Base-by-base conservation (phyloP, 169 alveolate genomes). In the Cryptosporidium parvum region DNA sequence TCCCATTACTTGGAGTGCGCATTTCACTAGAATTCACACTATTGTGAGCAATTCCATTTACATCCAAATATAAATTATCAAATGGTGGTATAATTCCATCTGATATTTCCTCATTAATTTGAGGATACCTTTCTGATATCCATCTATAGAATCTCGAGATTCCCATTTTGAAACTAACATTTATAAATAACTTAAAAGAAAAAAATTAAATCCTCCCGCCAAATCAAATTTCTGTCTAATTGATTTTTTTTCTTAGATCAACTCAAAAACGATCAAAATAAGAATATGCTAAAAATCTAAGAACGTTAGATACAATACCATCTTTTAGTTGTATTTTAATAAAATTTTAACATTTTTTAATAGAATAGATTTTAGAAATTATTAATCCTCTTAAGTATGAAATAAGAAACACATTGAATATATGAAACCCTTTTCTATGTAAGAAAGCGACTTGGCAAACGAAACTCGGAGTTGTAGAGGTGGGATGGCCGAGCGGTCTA, bases 31-130 rank as follows among this genome's bases (percentile, higher is more conserved):
- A 94, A 92, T 97, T 98, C 62, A 98, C 93, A 67, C 98, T 97
- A 65, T 97, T 97, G 93, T 97, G 99, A 53, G 97, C 96, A 69
- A 98, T 97, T 44, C 99, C 99, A 93, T 98, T 98, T 94, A 97
- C 96, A 91, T 98, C 99, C 31, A 98, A 92, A 86, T 97, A 97
- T 33, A 98, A 93, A 86, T 97, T 97, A 71, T 98, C 99, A 61
- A 97, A 73, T 85, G 44, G 71, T 70, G 96, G 96, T 52, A 93
- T 85, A 59, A 91, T 84, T 52, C 89, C 85, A 69, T 91, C 85
- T 14, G 93, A 62, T 56, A 92, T 85, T 31, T 86, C 92, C 93
- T 95, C 96, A 62, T 93, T 93, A 70, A 97, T 96, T 85, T 94
- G 95, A 58, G 99, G 99, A 86, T 95, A 97, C 84, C 98, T 95